Base-by-base conservation (phyloP, 208 protist genomes). In the Crithidia brevicula region DNA sequence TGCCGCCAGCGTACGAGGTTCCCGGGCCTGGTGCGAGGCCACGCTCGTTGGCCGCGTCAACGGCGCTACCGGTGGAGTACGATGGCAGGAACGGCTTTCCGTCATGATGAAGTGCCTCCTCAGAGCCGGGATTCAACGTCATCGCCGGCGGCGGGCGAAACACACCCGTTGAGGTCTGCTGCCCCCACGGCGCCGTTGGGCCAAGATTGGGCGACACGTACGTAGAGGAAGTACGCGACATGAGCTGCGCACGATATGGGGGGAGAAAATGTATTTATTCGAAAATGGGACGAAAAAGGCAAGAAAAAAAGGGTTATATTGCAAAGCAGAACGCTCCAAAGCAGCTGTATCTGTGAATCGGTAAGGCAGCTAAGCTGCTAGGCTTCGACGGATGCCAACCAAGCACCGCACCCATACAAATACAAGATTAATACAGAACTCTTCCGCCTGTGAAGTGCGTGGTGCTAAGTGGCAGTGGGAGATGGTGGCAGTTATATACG, bases 171-270 rank as follows among this genome's bases (percentile, higher is more conserved):
- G 81, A 81, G 25, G 77, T 87, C 61, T 92, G 80, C 42, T 87
- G 75, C 5, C 71, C 72, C 86, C 86, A 92, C 15, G 77, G 79
- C 5, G 75, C 79, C 27, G 86, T 87, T 16, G 86, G 81, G 8
- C 77, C 74, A 9, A 92, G 70, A 43, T 71, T 86, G 28, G 83
- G 86, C 31, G 82, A 92, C 8, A 92, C 86, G 58, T 86, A 88
- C 4, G 72, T 74, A 0, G 79, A 81, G 23, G 67, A 81, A 7
- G 65, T 78, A 13, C 63, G 67, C 49, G 69, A 71, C 64, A 79
- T 75, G 11, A 54, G 31, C 50, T 61, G 28, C 28, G 45, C n/a
- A n/a, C n/a, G n/a, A n/a, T n/a, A n/a, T n/a, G n/a, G n/a, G n/a
- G n/a, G n/a, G n/a, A n/a, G n/a, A n/a, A n/a, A n/a, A n/a, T n/a